Evolutionary conservation across 345 rosid species (phyloP), one percentile per base, ranked within the genome.

Genomic region (Populus simonii): DNA sequence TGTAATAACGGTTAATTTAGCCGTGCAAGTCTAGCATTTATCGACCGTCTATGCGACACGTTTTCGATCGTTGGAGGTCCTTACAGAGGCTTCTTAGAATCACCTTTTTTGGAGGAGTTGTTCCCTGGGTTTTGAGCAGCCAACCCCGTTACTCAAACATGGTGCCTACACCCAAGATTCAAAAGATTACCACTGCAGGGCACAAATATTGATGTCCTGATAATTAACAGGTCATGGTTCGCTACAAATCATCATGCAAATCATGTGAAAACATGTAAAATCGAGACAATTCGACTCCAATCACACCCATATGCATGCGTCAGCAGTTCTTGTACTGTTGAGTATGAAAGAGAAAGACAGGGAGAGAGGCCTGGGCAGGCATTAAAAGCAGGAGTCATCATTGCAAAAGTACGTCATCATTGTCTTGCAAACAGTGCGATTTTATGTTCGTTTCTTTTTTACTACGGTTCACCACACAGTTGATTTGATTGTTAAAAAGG

Each of bases 371-470:
- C 77, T 68, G 85, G 70, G 72, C 31, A 36, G n/a, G 86, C 76
- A 71, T 61, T 88, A 78, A 86, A 84, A 79, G 70, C 68, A 23
- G 22, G 73, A 38, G 78, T 13, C 76, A 86, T 88, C 88, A 88
- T 88, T 83, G 83, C 88, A 66, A 85, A 83, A 79, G 88, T 80
- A 85, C 89, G 89, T 82, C 88, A 88, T 88, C 84, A 88, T 88
- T 85, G 83, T 71, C 88, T 82, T 88, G 89, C 88, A 87, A 78
- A 72, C 71, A 62, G 70, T 70, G 43, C 68, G 15, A 43, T 62
- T 59, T n/a, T 4, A 9, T 63, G 12, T 63, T 67, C 29, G 1
- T 67, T 36, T 38, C 66, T 67, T 70, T 82, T 74, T 70, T 73
- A 74, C 80, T 74, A 33, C 74, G 63, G 74, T 71, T 77, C 45